phyloP scores from a whole-genome alignment of 495 filamentous ascomycete genomes.

The Venustampulla echinocandica region DNA sequence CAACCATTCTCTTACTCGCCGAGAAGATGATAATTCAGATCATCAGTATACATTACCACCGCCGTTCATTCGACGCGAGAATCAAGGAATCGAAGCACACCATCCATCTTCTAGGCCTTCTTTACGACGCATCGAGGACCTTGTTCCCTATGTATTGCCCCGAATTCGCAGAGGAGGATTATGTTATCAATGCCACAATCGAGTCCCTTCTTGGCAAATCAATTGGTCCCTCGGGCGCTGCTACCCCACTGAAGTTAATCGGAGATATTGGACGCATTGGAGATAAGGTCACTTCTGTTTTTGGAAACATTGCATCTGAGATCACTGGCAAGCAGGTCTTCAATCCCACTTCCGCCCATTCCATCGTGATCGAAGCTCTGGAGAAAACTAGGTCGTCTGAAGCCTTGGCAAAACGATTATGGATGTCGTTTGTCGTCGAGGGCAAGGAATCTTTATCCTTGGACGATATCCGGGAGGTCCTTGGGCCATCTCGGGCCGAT shows the following conservation, averaged over 20 bases:
- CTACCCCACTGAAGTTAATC: slow-evolving; percentile 69
- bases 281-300: slow-evolving; percentile 82
- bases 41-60: slow-evolving; percentile 91
- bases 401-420: slow-evolving; percentile 82
- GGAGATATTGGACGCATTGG: slow-evolving; percentile 73
- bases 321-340: slow-evolving; percentile 93
- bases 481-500: slow-evolving; percentile 58
- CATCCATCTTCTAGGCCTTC: slow-evolving; percentile 63
- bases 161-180: slow-evolving; percentile 87
- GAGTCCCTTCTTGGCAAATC: slow-evolving; percentile 28
- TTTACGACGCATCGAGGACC: slow-evolving; percentile 81
- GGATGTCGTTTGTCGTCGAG: slow-evolving; percentile 97
- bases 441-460: slow-evolving; percentile 67
- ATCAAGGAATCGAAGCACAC: slow-evolving; percentile 87
- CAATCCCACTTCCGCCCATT: slow-evolving; percentile 80
- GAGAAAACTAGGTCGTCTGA: slow-evolving; percentile 76
- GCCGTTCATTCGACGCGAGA: slow-evolving; percentile 78
- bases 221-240: slow-evolving; percentile 42
- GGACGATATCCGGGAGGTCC: slow-evolving; percentile 81
- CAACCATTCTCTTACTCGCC: slow-evolving; percentile 63
- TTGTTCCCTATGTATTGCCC: slow-evolving; percentile 87
- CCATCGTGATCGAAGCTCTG: slow-evolving; percentile 70
- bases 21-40: slow-evolving; percentile 85
- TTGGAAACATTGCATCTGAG: slow-evolving; percentile 90
- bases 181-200: slow-evolving; percentile 77